A percentile compares a stretch with the other conserved stretches of the same genome.
Evolutionary conservation across 2,329 filamentous ascomycete genomes (phyloP).

Genomic region (Botrytis elliptica): DNA sequence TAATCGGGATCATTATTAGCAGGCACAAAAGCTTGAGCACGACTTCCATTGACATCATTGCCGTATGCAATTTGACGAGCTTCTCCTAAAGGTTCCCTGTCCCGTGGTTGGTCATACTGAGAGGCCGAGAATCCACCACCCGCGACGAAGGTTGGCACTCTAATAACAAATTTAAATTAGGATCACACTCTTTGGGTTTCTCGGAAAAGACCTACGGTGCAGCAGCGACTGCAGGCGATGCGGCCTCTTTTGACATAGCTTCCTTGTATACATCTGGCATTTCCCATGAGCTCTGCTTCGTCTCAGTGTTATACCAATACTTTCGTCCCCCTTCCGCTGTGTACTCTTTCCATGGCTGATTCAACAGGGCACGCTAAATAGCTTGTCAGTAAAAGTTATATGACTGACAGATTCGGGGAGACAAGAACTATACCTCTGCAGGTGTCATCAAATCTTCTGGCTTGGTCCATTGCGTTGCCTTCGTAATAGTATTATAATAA

Average conservation of each 20-base stretch:
- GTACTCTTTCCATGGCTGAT: conserved; percentile 91
- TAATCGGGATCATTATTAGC: conserved; percentile 75
- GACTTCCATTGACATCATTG: conserved; percentile 49
- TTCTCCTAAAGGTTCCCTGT: conserved; percentile 48
- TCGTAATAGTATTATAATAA: conserved; percentile 85
- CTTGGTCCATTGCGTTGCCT: conserved; percentile 91
- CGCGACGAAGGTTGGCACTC: conserved; percentile 44
- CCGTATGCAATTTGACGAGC: conserved; percentile 58
- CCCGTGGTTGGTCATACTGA: conserved; percentile 39
- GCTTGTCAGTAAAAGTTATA: conserved; percentile 22
- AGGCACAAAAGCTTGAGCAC: conserved; percentile 59
- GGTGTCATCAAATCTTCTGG: conserved; percentile 84
- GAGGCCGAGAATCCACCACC: conserved; percentile 42
- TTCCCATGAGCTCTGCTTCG: conserved; percentile 90
- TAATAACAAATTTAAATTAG: conserved; percentile 25
- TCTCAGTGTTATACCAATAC: conserved; percentile 95
- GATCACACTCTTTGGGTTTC: background rate
- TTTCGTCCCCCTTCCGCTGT: conserved; percentile 81
- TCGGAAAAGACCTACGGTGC: conserved; percentile 44
- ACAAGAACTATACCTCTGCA: conserved; percentile 63
- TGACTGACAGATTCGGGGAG: conserved; percentile 26
- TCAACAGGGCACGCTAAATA: conserved; percentile 69
- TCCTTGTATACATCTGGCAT: conserved; percentile 82
- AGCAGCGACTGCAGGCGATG: conserved; percentile 43
- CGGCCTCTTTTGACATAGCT: conserved; percentile 61